Base-by-base conservation (phyloP, 106 monocot genomes). In the Iris macrosiphon region DNA sequence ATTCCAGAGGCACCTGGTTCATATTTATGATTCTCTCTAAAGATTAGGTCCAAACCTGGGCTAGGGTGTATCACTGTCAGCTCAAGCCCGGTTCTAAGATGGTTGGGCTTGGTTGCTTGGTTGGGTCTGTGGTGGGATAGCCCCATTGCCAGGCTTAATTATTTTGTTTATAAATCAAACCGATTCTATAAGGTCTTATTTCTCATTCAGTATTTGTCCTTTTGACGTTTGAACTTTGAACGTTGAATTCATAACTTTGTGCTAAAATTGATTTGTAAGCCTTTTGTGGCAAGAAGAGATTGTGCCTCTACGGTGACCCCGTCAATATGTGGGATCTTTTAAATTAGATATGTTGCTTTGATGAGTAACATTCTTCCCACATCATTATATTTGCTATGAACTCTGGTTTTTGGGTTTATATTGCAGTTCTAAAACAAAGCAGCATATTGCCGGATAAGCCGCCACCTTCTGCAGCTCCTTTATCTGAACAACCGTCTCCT, bases 391-490 rank as follows among this genome's bases (percentile, higher is more conserved):
- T 49, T 44, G 7, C 20, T 44, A 2, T 0, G 26, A 6, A 28
- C 26, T 49, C 32, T 52, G 15, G 20, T 12, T 18, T 52, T 7
- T 8, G 21, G 16, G 60, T 6, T 23, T 3, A 44, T 43, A 57
- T 66, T 66, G 49, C 79, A 83, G 89, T 88, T 59, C 44, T 89
- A 40, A 95, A 89, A 63, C 77, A 73, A 44, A 85, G 64, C 45
- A 63, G 78, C 42, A 89, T 70, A 28, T 70, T 89, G 30, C 94
- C 85, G 13, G 94, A 85, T 24, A 88, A 87, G 65, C 51, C 75
- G 37, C 69, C 81, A 29, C 49, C 70, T 45, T 60, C 75, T 33
- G 42, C 55, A n/a, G 59, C 81, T 40, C 48, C 87, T 67, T 58
- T 60, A 1, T 46, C 61, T 7, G 93, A 94, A 43, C 81, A 81